These are phyloP conservation scores for Plectosphaerella sp. DNA, from an alignment of 2,329 filamentous ascomycete genomes.

Conservation along the genomic window DNA sequence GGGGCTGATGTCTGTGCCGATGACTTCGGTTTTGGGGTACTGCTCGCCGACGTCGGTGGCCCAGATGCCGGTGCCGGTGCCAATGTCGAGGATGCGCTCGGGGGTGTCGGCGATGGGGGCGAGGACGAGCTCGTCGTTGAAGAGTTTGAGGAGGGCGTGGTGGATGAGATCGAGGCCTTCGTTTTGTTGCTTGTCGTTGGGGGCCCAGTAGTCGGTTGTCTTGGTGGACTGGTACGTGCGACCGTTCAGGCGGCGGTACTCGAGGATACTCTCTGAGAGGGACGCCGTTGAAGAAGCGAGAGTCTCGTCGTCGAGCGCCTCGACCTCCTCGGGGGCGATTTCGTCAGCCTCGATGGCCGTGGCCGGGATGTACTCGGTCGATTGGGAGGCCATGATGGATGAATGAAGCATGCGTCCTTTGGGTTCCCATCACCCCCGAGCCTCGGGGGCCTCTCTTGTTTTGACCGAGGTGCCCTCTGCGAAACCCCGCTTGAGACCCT, in stretches of 20 bases:
- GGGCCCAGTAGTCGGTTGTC: conserved; percentile 9
- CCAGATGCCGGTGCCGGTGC: conserved; percentile 21
- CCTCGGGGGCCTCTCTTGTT: too few relatives aligned
- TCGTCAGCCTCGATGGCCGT: background rate
- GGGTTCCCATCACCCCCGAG: too few relatives aligned
- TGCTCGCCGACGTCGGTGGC: conserved; percentile 16
- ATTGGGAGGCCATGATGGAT: too few relatives aligned
- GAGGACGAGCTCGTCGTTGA: conserved; percentile 6
- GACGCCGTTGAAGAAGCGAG: background rate
- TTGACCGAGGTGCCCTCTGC: too few relatives aligned
- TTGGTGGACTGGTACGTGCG: conserved; percentile 7
- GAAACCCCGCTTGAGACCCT: too few relatives aligned
- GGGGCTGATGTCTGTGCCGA: conserved; percentile 25
- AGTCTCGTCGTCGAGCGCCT: background rate
- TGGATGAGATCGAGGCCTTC: conserved; percentile 9
- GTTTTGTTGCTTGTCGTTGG: conserved; percentile 9
- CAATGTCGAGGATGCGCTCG: conserved; percentile 16
- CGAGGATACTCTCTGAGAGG: conserved; percentile 5
- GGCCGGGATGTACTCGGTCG: too few relatives aligned
- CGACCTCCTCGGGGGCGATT: background rate
- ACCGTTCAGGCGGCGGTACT: conserved; percentile 7
- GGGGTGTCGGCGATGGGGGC: background rate
- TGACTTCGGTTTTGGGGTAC: conserved; percentile 7
- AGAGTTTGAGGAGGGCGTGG: conserved; percentile 2
- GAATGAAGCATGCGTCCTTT: too few relatives aligned